Base-by-base conservation (phyloP, 2,329 filamentous ascomycete species). In the Penicillium sp. region DNA sequence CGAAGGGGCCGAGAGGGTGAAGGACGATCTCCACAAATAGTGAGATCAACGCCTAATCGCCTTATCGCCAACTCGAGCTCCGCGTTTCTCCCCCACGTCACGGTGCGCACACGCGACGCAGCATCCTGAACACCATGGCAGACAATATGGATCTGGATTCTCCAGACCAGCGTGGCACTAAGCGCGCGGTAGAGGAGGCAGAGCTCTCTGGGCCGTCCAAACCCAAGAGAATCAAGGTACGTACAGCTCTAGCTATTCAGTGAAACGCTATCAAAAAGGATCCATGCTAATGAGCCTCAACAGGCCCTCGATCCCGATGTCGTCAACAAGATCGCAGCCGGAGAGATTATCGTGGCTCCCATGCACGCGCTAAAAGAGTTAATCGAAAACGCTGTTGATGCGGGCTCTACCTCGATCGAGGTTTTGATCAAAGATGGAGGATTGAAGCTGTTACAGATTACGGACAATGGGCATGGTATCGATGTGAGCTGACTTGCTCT, bases 281-380 rank as follows among this genome's bases (percentile, higher is more conserved):
- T 22, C 33, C 47, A 18, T 57, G 28, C 59, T 63, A 40, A 64
- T 43, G 13, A 45, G 31, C 20, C 25, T 35, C n/a, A 16, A 43
- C 73, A 95, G 86, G 88, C 92, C 13, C 81, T 99, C 24, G 89
- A 95, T 65, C 86, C 89, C 57, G 88, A 94, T 75, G 94, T 99
- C 20, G 89, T 99, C 60, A 99, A 97, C 78, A 99, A 97, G 72
- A 99, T 99, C 61, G 94, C 94, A 0, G 94, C 94, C 0, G 94
- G 94, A 18, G 94, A 99, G 72, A 99, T 99, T 64, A 99, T 99
- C 54, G 91, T 99, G 44, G 92, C 94, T 2, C 95, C 94, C 0
- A 91, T 96, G 25, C 90, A 99, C 71, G 94, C 95, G 3, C 74
- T 99, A 51, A 99, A 99, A 73, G 94, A 99, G 70, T 78, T 99